A percentile compares a stretch with the other conserved stretches of the same genome.
phyloP scores from a whole-genome alignment of 768 basidiomycete genomes.

The Suillus paluster region DNA sequence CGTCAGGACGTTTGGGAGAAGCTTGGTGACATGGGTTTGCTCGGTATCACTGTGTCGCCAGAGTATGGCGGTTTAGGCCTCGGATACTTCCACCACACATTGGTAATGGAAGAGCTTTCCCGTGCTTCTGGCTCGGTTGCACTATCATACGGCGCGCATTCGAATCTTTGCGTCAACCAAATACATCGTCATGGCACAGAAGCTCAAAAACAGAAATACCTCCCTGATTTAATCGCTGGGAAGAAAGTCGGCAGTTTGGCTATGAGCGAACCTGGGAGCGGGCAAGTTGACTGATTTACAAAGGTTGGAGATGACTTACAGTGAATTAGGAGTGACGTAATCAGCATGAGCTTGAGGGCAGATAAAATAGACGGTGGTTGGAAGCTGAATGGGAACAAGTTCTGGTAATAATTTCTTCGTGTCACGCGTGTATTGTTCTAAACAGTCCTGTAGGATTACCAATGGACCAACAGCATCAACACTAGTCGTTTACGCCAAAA shows the following conservation, averaged over 20 bases:
- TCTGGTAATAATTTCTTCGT: constrained; percentile 61
- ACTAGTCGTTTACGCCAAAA: constrained; percentile 92
- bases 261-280: constrained; percentile 92
- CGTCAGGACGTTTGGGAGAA: constrained; percentile 84
- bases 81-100: too few relatives aligned
- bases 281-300: constrained; percentile 35
- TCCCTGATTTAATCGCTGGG: constrained; percentile 80
- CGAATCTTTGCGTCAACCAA: constrained; percentile 89
- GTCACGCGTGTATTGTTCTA: neutral
- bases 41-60: constrained; percentile 83
- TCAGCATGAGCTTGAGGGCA: constrained; percentile 87
- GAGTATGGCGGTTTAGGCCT: too few relatives aligned
- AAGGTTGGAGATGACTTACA: constrained; percentile 4
- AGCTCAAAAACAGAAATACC: constrained; percentile 79
- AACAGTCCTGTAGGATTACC: constrained; percentile 72
- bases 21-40: constrained; percentile 86
- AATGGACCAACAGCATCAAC: constrained; percentile 93
- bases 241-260: constrained; percentile 88
- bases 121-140: constrained; percentile 92
- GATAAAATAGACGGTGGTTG: constrained; percentile 79
- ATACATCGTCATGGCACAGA: constrained; percentile 85
- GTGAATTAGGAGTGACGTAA: constrained; percentile 75
- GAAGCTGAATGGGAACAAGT: constrained; percentile 87
- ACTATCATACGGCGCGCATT: constrained; percentile 91
- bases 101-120: too few relatives aligned